Percentiles rank a stretch among this genome's conserved stretches.
Conservation (phyloP, 2,329 filamentous ascomycete species). For the Diaporthe eres region DNA sequence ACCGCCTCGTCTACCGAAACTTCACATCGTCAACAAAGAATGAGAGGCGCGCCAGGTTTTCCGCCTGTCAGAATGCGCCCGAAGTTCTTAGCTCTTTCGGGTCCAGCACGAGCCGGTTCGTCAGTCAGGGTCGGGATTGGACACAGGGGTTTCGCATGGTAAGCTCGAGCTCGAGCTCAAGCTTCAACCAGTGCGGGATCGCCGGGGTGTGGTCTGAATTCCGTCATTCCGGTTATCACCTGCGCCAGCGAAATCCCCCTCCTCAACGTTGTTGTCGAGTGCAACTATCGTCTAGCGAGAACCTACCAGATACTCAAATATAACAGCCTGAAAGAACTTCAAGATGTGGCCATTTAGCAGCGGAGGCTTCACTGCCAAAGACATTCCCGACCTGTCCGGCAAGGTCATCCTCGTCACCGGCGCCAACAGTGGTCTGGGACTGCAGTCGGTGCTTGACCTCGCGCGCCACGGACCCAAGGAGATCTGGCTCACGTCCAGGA, state of each 20-base stretch:
- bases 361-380: constrained; percentile 50
- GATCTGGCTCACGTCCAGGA: constrained; percentile 53
- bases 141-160: neutral
- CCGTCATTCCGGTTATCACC: neutral
- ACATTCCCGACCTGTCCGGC: constrained; percentile 56
- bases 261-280: neutral
- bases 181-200: neutral
- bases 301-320: neutral
- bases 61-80: neutral
- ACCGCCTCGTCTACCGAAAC: neutral
- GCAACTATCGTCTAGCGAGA: neutral
- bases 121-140: neutral
- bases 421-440: constrained; percentile 65
- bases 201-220: neutral
- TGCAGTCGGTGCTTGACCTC: constrained; percentile 58
- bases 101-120: constrained; percentile 15
- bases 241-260: too few species aligned
- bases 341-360: constrained; percentile 38
- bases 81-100: neutral
- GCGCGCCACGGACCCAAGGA: constrained; percentile 54
- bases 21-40: neutral
- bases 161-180: constrained; percentile 1
- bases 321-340: neutral
- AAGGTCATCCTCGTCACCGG: constrained; percentile 64
- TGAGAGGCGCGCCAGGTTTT: neutral